Percentiles rank a stretch among this genome's conserved stretches.
Conservation (phyloP, 1,284 basidiomycete genomes). For the Ganoderma meredithae region DNA sequence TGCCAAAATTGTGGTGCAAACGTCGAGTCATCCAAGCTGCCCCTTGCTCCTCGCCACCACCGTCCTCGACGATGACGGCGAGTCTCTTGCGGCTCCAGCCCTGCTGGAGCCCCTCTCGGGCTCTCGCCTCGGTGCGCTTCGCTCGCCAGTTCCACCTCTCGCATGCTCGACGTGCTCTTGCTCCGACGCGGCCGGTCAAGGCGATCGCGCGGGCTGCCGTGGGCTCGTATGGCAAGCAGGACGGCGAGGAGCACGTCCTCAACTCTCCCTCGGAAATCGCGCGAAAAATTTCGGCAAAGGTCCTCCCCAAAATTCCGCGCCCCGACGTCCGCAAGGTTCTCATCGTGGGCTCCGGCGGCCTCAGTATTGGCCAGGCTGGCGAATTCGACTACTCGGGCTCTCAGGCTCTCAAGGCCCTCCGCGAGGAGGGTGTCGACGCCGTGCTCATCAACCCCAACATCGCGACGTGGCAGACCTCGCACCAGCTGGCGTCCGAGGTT, state of each 20-base stretch:
- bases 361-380: slow-evolving; percentile 98
- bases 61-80: slow-evolving; percentile 33
- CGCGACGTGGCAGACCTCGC: slow-evolving; percentile 97
- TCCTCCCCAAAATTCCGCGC: slow-evolving; percentile 85
- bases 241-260: slow-evolving; percentile 79
- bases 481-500: slow-evolving; percentile 95
- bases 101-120: slow-evolving; percentile 36
- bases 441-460: slow-evolving; percentile 98
- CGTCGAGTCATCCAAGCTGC: slow-evolving; percentile 25
- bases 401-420: slow-evolving; percentile 97
- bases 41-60: slow-evolving; percentile 29
- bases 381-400: slow-evolving; percentile 99
- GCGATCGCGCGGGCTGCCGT: slow-evolving; percentile 43
- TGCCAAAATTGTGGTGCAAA: slow-evolving; percentile 13
- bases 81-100: slow-evolving; percentile 38
- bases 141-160: slow-evolving; percentile 46
- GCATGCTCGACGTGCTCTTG: slow-evolving; percentile 38
- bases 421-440: slow-evolving; percentile 94
- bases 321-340: slow-evolving; percentile 96
- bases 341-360: slow-evolving; percentile 95
- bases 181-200: slow-evolving; percentile 49
- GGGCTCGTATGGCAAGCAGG: slow-evolving; percentile 46
- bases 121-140: slow-evolving; percentile 30
- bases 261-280: slow-evolving; percentile 94
- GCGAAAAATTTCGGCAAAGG: slow-evolving; percentile 89